Percentiles rank a stretch among this genome's conserved stretches.
Conservation (phyloP, 768 basidiomycete genomes). For the Tulasnella sp. region DNA sequence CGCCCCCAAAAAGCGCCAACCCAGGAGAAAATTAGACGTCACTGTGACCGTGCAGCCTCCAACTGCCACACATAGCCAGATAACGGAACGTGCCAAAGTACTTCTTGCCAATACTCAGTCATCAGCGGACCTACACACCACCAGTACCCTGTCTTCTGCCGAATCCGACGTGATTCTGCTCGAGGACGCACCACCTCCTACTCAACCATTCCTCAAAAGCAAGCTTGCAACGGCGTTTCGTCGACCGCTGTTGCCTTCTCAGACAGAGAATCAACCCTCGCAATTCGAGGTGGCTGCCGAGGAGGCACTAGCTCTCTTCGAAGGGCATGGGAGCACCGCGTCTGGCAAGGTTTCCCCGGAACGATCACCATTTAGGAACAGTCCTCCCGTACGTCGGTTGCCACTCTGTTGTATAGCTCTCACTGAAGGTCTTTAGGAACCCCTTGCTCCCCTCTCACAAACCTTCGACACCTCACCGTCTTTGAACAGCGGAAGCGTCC, state of each 20-base stretch:
- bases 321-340: constrained; percentile 10
- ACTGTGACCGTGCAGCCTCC: constrained; percentile 48
- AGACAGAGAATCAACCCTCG: not conserved
- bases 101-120: constrained; percentile 37
- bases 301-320: constrained; percentile 9
- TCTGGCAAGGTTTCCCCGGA: not conserved
- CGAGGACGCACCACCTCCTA: constrained; percentile 25
- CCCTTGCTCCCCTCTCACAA: not conserved
- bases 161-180: constrained; percentile 6
- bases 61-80: constrained; percentile 47
- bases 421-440: too few species aligned
- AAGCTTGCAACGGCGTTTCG: constrained; percentile 25
- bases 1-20: constrained; percentile 46
- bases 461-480: constrained; percentile 37
- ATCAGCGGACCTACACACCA: not conserved
- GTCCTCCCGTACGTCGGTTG: not conserved
- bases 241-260: not conserved
- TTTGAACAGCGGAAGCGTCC: constrained; percentile 37
- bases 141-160: not conserved
- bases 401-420: too few species aligned
- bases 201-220: constrained; percentile 32
- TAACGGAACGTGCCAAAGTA: constrained; percentile 42
- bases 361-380: not conserved
- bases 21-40: constrained; percentile 40
- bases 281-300: not conserved